phyloP scores from a whole-genome alignment of 257 asterid species.

The Primulina tabacum region DNA sequence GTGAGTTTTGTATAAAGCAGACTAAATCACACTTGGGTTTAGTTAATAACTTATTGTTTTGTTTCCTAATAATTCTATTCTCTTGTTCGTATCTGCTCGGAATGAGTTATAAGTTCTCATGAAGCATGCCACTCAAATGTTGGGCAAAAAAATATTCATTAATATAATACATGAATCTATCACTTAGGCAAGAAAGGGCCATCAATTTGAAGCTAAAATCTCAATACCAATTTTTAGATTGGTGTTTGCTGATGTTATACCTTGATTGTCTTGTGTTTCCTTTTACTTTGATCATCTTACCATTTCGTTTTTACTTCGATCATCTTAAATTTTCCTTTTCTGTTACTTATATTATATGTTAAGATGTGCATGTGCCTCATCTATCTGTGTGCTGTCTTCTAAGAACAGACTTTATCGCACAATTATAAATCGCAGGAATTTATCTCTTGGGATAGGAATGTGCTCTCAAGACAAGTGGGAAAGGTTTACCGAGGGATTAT shows the following conservation, averaged over 20 bases:
- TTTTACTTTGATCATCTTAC: not conserved
- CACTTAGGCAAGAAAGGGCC: not conserved
- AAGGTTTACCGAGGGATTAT: conserved; percentile 59
- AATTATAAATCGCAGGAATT: conserved; percentile 51
- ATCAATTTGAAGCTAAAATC: conserved; percentile 9
- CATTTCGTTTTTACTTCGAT: not conserved
- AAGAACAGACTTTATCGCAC: conserved; percentile 18
- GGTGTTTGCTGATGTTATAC: conserved; percentile 4
- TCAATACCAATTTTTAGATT: not conserved
- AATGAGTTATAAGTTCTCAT: not conserved
- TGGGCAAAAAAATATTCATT: conserved; percentile 5
- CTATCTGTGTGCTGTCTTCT: not conserved
- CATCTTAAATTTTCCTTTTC: too few relatives aligned
- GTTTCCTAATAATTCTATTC: not conserved
- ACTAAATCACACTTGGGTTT: conserved; percentile 7
- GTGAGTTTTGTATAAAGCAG: conserved; percentile 39
- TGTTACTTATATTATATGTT: not conserved
- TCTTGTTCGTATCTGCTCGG: conserved; percentile 11
- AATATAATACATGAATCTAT: not conserved
- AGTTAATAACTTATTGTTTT: not conserved
- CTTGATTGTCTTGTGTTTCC: conserved; percentile 11
- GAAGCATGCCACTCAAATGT: conserved; percentile 1
- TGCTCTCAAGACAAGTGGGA: conserved; percentile 78
- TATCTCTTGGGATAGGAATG: conserved; percentile 75
- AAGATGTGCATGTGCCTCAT: conserved; percentile 2